Evolutionary conservation across 2,329 filamentous ascomycete species (phyloP).

Genomic region (Colletotrichum lupini): DNA sequence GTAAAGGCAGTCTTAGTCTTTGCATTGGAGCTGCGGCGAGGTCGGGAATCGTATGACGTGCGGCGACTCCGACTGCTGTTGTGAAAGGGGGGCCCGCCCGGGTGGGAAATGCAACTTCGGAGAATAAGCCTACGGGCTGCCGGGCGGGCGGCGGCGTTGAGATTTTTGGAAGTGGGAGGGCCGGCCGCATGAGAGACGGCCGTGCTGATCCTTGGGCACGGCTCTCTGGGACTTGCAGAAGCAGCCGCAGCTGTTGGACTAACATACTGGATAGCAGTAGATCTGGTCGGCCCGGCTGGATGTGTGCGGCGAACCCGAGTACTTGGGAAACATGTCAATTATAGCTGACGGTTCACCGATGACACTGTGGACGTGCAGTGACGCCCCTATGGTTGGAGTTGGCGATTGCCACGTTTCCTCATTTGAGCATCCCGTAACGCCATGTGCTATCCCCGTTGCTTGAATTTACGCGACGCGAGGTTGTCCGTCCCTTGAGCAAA

Average conservation of each 20-base stretch:
- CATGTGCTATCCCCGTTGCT: background rate
- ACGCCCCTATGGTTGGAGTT: background rate
- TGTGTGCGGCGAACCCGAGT: background rate
- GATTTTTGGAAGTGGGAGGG: conserved; percentile 4
- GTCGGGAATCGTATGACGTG: background rate
- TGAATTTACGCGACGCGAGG: background rate
- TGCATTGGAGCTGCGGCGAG: background rate
- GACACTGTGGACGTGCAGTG: background rate
- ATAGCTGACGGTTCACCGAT: background rate
- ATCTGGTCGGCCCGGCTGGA: background rate
- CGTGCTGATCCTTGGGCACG: conserved; percentile 3
- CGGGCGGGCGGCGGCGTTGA: background rate
- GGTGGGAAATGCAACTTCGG: conserved; percentile 8
- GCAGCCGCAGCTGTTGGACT: background rate
- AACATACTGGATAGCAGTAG: background rate
- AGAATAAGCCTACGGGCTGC: conserved; percentile 1
- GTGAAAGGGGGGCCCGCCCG: background rate
- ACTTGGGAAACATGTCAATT: background rate
- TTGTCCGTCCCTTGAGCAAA: background rate
- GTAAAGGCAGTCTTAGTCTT: background rate
- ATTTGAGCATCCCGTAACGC: background rate
- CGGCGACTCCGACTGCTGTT: background rate
- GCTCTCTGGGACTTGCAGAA: background rate
- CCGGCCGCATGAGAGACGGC: conserved; percentile 10
- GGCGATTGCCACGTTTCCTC: conserved; percentile 1